Evolutionary conservation across 2,329 filamentous ascomycete species (phyloP), one percentile per base, ranked within the genome.

Genomic region (Penicillium sp.): DNA sequence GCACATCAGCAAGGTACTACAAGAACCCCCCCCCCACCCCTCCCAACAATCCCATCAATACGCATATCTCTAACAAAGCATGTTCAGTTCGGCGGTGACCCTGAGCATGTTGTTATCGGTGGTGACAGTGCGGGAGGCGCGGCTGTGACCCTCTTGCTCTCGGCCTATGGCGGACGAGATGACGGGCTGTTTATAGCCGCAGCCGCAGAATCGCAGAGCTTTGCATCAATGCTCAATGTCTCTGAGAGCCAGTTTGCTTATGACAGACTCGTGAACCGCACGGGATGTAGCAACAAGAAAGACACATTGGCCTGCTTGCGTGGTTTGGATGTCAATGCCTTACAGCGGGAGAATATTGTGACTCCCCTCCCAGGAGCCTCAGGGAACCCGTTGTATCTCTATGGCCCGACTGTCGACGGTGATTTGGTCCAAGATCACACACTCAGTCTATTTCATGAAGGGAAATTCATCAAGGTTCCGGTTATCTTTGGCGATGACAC

Each of bases 121-220:
- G 86, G 86, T 7, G 79, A 75, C 46, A 84, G 80, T 37, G 84
- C 84, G 2, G 85, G 85, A 3, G 84, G 74, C 5, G 65, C 68
- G 14, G 81, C 80, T 3, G 73, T 87, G n/a, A 76, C 72, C 18
- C 69, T 85, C 23, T 80, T 86, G 16, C 70, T 87, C 28, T 78
- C 72, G 1, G 73, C 76, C 0, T 72, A 76, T 41, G 70, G 68
- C 9, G 74, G 74, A 3, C 62, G 64, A 29, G 58, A 75, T 40
- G 67, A 73, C 20, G 53, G 63, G 2, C 63, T 79, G 1, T 80
- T 79, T 56, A 68, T 73, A 27, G 76, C 68, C n/a, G 70, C 72
- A 2, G 74, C 72, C 1, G 71, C 73, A 20, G 76, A 79, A 42
- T 78, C 75, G 0, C 73, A 77, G 37, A 75, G 72, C 13, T 77